A percentile compares a stretch with the other conserved stretches of the same genome.
These are phyloP conservation scores for Colletotrichum graminicola DNA, from an alignment of 2,329 filamentous ascomycete genomes.

Conservation along the genomic window DNA sequence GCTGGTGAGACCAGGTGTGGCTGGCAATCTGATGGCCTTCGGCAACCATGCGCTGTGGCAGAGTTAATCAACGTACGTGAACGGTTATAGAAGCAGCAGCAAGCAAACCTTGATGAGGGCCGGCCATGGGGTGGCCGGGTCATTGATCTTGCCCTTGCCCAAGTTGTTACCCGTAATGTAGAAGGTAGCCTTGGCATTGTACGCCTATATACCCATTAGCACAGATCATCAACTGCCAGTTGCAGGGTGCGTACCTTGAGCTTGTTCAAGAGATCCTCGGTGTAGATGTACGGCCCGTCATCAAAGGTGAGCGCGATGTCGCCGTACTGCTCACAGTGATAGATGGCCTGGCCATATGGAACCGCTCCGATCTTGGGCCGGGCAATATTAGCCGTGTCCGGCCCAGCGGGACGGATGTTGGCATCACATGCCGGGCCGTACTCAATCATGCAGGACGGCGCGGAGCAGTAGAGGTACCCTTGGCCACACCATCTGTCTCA, in stretches of 20 bases:
- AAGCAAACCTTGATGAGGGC: conserved; percentile 49
- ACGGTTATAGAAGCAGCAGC: neutral
- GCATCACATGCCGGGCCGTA: conserved; percentile 73
- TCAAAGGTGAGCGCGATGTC: conserved; percentile 65
- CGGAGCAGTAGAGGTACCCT: conserved; percentile 67
- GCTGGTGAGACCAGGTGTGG: conserved; percentile 66
- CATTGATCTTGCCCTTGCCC: conserved; percentile 62
- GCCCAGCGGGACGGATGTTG: conserved; percentile 64
- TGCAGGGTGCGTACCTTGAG: conserved; percentile 53
- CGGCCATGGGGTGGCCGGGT: conserved; percentile 54
- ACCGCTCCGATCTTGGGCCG: conserved; percentile 67
- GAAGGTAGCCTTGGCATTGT: conserved; percentile 75
- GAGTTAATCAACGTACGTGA: neutral
- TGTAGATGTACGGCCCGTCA: conserved; percentile 60
- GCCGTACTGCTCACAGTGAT: conserved; percentile 66
- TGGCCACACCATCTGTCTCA: conserved; percentile 65
- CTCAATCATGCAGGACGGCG: conserved; percentile 71
- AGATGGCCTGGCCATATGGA: conserved; percentile 68
- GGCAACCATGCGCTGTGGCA: conserved; percentile 57
- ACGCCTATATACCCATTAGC: conserved; percentile 49
- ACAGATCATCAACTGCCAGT: neutral
- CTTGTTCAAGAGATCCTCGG: conserved; percentile 55
- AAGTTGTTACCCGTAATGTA: conserved; percentile 63
- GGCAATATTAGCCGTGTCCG: conserved; percentile 64
- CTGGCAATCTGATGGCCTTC: conserved; percentile 72